phyloP scores from a whole-genome alignment of 768 basidiomycete species.

The Tulasnella sp. region DNA sequence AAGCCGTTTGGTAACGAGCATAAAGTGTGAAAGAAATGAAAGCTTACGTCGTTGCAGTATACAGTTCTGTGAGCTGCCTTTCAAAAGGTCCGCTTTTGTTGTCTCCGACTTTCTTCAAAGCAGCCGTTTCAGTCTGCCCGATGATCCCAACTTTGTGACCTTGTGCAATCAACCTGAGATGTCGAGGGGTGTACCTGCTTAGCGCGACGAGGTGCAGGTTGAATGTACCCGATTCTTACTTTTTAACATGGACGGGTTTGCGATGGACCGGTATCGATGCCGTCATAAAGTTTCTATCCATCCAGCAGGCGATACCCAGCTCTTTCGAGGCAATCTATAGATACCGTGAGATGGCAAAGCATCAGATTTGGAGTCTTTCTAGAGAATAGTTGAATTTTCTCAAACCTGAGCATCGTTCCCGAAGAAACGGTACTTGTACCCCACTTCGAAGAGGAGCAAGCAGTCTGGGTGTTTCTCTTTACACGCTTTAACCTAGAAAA shows the following conservation, averaged over 20 bases:
- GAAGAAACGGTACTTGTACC: constrained; percentile 76
- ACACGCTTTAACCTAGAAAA: constrained; percentile 9
- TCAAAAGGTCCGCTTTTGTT: constrained; percentile 64
- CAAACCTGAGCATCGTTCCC: constrained; percentile 70
- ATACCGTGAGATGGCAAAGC: not conserved
- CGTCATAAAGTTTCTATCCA: constrained; percentile 57
- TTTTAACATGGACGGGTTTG: constrained; percentile 25
- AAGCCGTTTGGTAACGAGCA: constrained; percentile 4
- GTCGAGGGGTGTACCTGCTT: too few relatives aligned
- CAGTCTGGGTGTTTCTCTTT: constrained; percentile 17
- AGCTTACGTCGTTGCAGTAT: constrained; percentile 78
- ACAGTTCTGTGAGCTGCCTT: constrained; percentile 62
- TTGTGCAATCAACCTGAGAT: constrained; percentile 52
- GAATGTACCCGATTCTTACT: too few relatives aligned
- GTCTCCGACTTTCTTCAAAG: constrained; percentile 72
- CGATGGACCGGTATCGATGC: constrained; percentile 65
- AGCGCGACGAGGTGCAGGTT: too few relatives aligned
- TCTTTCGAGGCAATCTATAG: constrained; percentile 58
- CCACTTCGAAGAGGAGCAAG: constrained; percentile 68
- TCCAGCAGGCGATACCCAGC: constrained; percentile 66
- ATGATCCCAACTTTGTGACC: constrained; percentile 75
- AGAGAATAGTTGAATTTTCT: not conserved
- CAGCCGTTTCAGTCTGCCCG: constrained; percentile 75
- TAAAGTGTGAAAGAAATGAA: not conserved
- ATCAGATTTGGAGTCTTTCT: not conserved